Conservation (phyloP, 768 basidiomycete species). For the Lyophyllum shimeji region DNA sequence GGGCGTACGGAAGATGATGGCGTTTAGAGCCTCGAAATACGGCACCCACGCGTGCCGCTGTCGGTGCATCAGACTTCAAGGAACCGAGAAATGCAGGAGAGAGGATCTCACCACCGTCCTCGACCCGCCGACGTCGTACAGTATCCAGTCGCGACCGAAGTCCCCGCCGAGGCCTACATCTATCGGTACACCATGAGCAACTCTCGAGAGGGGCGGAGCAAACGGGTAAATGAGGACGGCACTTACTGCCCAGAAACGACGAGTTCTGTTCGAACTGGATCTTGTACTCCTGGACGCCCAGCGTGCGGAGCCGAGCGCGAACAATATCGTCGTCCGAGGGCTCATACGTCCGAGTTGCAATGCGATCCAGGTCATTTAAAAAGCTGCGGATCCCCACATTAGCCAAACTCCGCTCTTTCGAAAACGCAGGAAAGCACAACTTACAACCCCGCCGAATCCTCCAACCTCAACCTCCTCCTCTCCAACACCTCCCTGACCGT, state of each 20-base stretch:
- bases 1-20: constrained; percentile 71
- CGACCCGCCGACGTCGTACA: constrained; percentile 72
- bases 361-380: constrained; percentile 62
- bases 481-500: constrained; percentile 45
- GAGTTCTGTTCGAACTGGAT: constrained; percentile 49
- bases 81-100: constrained; percentile 1
- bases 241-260: constrained; percentile 9
- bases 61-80: background rate
- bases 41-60: constrained; percentile 73
- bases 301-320: constrained; percentile 65
- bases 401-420: background rate
- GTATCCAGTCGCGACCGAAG: constrained; percentile 54
- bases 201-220: background rate
- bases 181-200: background rate
- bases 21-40: constrained; percentile 71
- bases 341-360: constrained; percentile 53
- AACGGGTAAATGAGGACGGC: too few species aligned
- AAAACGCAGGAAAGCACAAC: constrained; percentile 21
- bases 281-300: constrained; percentile 69
- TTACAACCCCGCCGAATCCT: constrained; percentile 62
- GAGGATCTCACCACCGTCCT: constrained; percentile 45
- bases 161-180: constrained; percentile 21
- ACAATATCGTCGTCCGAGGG: constrained; percentile 65
- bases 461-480: constrained; percentile 48
- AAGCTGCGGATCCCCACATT: constrained; percentile 42